These are phyloP conservation scores for Sporisorium iseilematis-ciliati DNA, from an alignment of 1,284 basidiomycete genomes.

Conservation along the genomic window DNA sequence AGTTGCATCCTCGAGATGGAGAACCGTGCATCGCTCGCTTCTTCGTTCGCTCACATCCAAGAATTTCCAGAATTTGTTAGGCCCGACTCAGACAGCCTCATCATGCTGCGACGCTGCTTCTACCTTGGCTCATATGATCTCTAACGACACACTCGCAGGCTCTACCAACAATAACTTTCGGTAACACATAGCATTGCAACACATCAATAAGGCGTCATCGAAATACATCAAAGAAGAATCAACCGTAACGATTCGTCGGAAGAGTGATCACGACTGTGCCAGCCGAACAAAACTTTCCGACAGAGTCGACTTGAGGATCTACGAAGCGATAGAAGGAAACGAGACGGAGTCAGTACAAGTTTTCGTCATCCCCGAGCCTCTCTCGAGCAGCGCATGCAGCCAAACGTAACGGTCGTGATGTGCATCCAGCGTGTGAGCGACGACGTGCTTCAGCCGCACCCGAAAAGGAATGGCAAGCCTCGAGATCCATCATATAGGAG, in stretches of 20 bases:
- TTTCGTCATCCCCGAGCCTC: not conserved
- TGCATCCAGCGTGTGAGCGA: not conserved
- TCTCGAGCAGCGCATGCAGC: not conserved
- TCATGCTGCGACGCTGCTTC: not conserved
- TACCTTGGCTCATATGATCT: not conserved
- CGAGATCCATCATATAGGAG: conserved; percentile 65
- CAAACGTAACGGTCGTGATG: not conserved
- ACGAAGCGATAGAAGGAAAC: not conserved
- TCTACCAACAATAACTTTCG: not conserved
- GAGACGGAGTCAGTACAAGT: not conserved
- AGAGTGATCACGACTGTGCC: not conserved
- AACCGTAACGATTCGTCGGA: not conserved
- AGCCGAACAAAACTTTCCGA: not conserved
- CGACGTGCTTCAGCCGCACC: not conserved
- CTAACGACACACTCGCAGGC: not conserved
- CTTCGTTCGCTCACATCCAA: not conserved
- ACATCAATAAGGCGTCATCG: not conserved
- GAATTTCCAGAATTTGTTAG: not conserved
- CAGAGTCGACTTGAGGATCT: not conserved
- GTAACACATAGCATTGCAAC: not conserved
- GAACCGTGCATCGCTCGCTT: not conserved
- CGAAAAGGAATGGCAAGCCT: not conserved
- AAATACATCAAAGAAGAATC: not conserved
- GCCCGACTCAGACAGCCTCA: not conserved
- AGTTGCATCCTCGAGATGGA: not conserved